phyloP scores from a whole-genome alignment of 495 filamentous ascomycete genomes.

The Neurospora hispaniola region DNA sequence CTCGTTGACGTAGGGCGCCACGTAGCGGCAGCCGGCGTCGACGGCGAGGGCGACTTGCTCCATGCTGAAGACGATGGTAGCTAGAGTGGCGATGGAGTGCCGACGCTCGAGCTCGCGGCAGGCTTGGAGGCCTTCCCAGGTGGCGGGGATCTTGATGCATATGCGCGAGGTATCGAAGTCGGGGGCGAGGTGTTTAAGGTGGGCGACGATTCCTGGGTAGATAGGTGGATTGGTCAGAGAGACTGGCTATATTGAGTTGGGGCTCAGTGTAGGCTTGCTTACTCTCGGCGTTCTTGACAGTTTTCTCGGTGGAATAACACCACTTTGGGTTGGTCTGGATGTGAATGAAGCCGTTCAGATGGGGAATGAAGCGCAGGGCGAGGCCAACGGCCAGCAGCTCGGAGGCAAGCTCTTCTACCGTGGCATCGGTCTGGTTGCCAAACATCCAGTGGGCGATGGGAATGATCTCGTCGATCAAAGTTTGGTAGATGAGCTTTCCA shows the following conservation, averaged over 20 bases:
- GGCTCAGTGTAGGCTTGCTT: constrained; percentile 8
- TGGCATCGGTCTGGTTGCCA: constrained; percentile 27
- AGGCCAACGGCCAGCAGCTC: constrained; percentile 52
- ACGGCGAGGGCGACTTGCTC: constrained; percentile 47
- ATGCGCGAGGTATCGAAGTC: constrained; percentile 39
- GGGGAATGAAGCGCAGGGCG: constrained; percentile 30
- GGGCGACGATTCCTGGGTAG: constrained; percentile 9
- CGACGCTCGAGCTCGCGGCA: constrained; percentile 43
- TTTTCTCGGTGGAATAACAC: constrained; percentile 42
- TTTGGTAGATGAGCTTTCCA: constrained; percentile 34
- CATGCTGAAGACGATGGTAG: constrained; percentile 51
- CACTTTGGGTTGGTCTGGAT: constrained; percentile 52
- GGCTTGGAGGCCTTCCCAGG: constrained; percentile 54
- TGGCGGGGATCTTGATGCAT: constrained; percentile 53
- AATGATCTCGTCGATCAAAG: constrained; percentile 37
- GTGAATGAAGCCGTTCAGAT: constrained; percentile 46
- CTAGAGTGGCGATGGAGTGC: constrained; percentile 42
- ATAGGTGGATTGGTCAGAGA: not conserved
- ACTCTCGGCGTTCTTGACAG: constrained; percentile 45
- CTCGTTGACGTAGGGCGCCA: constrained; percentile 56
- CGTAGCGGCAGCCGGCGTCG: constrained; percentile 46
- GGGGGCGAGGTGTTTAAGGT: constrained; percentile 37
- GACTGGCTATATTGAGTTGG: constrained; percentile 18
- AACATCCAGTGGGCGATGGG: constrained; percentile 28
- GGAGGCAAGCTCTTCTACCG: constrained; percentile 41